Percentiles rank a stretch among this genome's conserved stretches.
These are phyloP conservation scores for Talaromyces trachyspermus DNA, from an alignment of 495 filamentous ascomycete genomes.

Conservation along the genomic window DNA sequence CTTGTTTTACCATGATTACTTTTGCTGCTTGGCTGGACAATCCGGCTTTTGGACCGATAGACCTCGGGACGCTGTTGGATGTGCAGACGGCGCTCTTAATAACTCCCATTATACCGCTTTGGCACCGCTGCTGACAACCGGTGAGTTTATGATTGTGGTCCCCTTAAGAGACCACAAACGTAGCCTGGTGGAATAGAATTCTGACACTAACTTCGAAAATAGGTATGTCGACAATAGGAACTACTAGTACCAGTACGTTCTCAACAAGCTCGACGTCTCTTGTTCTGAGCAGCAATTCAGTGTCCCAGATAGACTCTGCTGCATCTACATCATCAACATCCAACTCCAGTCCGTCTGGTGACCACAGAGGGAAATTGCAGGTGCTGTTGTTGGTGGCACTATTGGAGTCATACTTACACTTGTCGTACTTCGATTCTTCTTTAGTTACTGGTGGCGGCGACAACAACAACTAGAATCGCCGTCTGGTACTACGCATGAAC, in stretches of 20 bases:
- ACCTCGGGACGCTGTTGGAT: constrained; percentile 5
- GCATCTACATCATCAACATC: too few species aligned
- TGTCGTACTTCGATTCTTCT: constrained; percentile 4
- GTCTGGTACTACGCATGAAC: background rate
- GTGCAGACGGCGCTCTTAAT: background rate
- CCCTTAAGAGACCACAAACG: too few species aligned
- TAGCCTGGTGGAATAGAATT: too few species aligned
- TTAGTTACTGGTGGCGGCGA: constrained; percentile 8
- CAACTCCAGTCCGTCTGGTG: too few species aligned
- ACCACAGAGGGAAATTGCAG: constrained; percentile 11
- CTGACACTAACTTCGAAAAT: too few species aligned
- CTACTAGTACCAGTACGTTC: too few species aligned
- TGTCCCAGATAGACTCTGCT: too few species aligned
- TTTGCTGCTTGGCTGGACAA: constrained; percentile 9
- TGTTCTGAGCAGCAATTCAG: too few species aligned
- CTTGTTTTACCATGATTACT: constrained; percentile 13
- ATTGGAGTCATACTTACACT: constrained; percentile 6
- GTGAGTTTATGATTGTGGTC: too few species aligned
- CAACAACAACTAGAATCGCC: background rate
- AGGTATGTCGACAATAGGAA: too few species aligned
- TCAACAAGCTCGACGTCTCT: background rate
- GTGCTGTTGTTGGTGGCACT: constrained; percentile 13
- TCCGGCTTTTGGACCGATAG: constrained; percentile 11
- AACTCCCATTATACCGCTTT: constrained; percentile 4
- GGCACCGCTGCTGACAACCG: background rate